phyloP scores from a whole-genome alignment of 441 rosid genomes.

The Erysimum pusillum region DNA sequence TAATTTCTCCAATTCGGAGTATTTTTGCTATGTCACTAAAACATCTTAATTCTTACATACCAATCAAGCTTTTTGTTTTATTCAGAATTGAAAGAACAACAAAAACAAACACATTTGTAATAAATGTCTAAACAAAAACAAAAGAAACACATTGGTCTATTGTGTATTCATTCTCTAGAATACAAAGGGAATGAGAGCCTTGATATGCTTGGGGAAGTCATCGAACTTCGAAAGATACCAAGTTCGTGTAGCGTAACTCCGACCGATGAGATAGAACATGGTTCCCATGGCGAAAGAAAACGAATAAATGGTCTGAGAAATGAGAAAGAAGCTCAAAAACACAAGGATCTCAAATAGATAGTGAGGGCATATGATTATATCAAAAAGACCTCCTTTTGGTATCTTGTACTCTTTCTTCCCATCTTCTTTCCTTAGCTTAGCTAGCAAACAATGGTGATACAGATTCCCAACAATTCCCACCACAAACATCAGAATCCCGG shows the following conservation, averaged over 20 bases:
- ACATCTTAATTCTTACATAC: neutral
- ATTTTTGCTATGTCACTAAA: neutral
- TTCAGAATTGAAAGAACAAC: neutral
- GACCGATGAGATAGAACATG: constrained; percentile 57
- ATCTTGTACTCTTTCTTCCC: constrained; percentile 65
- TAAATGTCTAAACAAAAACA: neutral
- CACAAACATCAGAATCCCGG: constrained; percentile 56
- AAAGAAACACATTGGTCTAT: neutral
- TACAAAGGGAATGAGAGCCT: constrained; percentile 64
- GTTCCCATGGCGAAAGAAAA: constrained; percentile 51
- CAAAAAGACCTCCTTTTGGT: constrained; percentile 75
- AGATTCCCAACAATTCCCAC: constrained; percentile 73
- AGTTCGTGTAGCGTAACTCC: constrained; percentile 70
- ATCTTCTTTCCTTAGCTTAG: constrained; percentile 57
- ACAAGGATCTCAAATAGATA: constrained; percentile 75
- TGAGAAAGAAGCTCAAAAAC: constrained; percentile 61
- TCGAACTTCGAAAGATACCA: constrained; percentile 82
- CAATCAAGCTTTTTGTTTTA: neutral
- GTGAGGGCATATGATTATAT: constrained; percentile 70
- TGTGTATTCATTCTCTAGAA: constrained; percentile 44
- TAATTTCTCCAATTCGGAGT: neutral
- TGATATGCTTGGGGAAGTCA: constrained; percentile 61
- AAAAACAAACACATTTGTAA: neutral
- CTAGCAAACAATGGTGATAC: constrained; percentile 77
- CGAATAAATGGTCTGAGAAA: constrained; percentile 66